Base-by-base conservation (phyloP, 2,329 filamentous ascomycete genomes). In the Curvularia hawaiiensis region DNA sequence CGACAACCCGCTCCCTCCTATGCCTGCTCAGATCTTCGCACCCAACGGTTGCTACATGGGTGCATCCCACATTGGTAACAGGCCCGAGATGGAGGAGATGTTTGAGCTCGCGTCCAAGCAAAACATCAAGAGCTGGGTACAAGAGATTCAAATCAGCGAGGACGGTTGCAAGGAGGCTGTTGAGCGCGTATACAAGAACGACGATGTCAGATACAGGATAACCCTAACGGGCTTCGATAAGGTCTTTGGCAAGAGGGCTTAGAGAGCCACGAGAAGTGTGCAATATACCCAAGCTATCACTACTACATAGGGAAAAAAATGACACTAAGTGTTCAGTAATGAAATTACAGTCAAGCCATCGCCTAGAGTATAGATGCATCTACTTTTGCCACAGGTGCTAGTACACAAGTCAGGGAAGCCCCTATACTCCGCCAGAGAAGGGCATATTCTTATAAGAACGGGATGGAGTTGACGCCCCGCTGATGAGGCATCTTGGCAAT, bases 11-110 rank as follows among this genome's bases (percentile, higher is more conserved):
- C 86, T 91, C 11, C 86, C 90, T 56, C 78, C 82, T 53, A 83
- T 95, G 64, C 87, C 85, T 78, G 88, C 90, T 50, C 89, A 92
- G 80, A 86, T 86, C 71, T 89, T 96, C 69, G 82, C 91, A 58
- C 77, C 77, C 63, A 96, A 94, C 77, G 91, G 91, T 12, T 81
- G 78, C 74, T 82, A 77, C 71, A 77, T 83, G 61, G 80, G 81
- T 44, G 79, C 81, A 20, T 79, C 77, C 57, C 80, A 83, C 69
- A 82, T 83, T 59, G 80, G 80, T 20, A 81, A 80, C 73, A 68
- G 78, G 18, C 77, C 78, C 4, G 80, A 82, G 74, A 82, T 82
- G 80, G 67, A 79, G 54, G 79, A 79, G 61, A 83, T 83, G 80
- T 69, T 83, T 41, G 77, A 82, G 64, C 71, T 83, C 35, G 81